Evolutionary conservation across 2,329 filamentous ascomycete genomes (phyloP), one percentile per base, ranked within the genome.

Genomic region (Pseudofabraea citricarpa): DNA sequence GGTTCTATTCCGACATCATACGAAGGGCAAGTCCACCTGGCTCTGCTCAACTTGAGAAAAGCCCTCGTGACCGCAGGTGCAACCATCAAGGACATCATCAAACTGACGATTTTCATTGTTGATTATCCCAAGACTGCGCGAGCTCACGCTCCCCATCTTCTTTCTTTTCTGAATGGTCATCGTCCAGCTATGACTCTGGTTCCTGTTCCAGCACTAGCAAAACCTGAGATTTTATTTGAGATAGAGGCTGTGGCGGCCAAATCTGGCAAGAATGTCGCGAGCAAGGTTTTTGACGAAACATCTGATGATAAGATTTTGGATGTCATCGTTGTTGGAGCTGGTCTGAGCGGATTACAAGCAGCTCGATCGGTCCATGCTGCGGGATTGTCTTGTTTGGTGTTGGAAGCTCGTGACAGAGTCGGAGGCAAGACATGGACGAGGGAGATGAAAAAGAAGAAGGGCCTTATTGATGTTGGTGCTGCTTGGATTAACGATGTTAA

Each of bases 401-500:
- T 78, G 1, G 75, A 78, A 49, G 73, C 73, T 2, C 62, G 68
- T 4, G 63, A 73, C 31, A 65, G 71, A 0, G 69, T 77, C 0
- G 74, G 74, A 0, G 74, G 75, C 6, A 78, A 77, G 56, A 74
- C 70, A 0, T 72, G 64, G 59, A 71, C 64, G 9, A 63, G 51
- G 31, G 56, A 54, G 1, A 13, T 37, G 20, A 37, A 22, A 21
- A 37, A 20, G 7, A 37, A 37, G 19, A 37, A 37, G 16, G 68
- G 67, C 0, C 46, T 61, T 0, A 62, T 70, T 5, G 77, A 81
- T 13, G 53, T 78, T 0, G 77, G 77, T 3, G 77, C 74, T 0
- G 74, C 73, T 0, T 81, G 77, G 77, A 71, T 81, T 51, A 81
- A 81, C 48, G 72, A 79, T 41, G 69, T 62, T 1, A 75, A 69